phyloP scores from a whole-genome alignment of 768 basidiomycete species.

The Kwoniella heveanensis region DNA sequence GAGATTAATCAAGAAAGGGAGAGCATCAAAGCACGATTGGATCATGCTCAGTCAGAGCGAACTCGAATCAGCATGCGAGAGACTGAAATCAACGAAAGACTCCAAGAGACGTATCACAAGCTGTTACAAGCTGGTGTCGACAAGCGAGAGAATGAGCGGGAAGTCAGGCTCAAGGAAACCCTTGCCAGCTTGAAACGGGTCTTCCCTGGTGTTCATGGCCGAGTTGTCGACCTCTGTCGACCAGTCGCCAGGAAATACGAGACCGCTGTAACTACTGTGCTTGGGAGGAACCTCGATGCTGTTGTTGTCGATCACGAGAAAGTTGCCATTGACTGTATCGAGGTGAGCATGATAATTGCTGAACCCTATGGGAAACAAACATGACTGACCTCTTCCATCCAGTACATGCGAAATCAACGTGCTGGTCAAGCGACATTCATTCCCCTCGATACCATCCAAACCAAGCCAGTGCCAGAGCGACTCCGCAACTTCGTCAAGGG shows the following conservation, averaged over 20 bases:
- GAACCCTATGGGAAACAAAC: not conserved
- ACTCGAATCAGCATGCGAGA: slow-evolving; percentile 82
- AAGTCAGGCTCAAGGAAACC: slow-evolving; percentile 80
- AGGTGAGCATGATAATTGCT: slow-evolving; percentile 60
- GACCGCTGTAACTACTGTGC: slow-evolving; percentile 82
- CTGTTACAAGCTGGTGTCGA: slow-evolving; percentile 89
- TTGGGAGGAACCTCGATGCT: slow-evolving; percentile 92
- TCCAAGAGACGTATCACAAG: slow-evolving; percentile 76
- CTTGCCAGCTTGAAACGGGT: slow-evolving; percentile 79
- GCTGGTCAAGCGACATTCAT: slow-evolving; percentile 96
- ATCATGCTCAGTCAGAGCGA: slow-evolving; percentile 81
- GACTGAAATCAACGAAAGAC: slow-evolving; percentile 87
- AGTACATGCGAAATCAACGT: slow-evolving; percentile 94
- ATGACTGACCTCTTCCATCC: not conserved
- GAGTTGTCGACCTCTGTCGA: slow-evolving; percentile 91
- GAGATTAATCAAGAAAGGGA: slow-evolving; percentile 66
- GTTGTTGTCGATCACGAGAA: slow-evolving; percentile 96
- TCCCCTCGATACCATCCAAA: slow-evolving; percentile 95
- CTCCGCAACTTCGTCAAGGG: slow-evolving; percentile 89
- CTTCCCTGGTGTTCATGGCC: slow-evolving; percentile 91
- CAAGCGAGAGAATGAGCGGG: slow-evolving; percentile 79
- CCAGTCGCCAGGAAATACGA: slow-evolving; percentile 91
- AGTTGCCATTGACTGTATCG: slow-evolving; percentile 95
- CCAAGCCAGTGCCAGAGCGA: slow-evolving; percentile 90
- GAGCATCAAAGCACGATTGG: slow-evolving; percentile 71